phyloP scores from a whole-genome alignment of 768 basidiomycete genomes.

The Lactarius psammicola region DNA sequence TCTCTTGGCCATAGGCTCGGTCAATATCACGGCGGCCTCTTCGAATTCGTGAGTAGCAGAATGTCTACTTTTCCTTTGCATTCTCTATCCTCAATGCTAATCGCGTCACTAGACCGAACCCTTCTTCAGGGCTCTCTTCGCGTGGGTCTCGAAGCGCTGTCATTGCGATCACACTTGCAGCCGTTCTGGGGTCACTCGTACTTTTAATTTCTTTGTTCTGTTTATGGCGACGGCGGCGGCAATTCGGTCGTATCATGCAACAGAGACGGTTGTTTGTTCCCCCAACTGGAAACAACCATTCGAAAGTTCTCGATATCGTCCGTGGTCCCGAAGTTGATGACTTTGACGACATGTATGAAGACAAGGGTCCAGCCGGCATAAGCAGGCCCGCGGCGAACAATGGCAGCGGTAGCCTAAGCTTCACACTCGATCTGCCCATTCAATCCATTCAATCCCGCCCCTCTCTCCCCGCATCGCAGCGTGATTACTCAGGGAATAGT shows the following conservation, averaged over 20 bases:
- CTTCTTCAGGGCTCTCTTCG: conserved; percentile 28
- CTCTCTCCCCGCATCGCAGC: conserved; percentile 22
- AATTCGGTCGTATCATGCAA: conserved; percentile 31
- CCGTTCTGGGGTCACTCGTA: conserved; percentile 50
- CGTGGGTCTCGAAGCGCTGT: conserved; percentile 52
- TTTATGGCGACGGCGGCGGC: conserved; percentile 48
- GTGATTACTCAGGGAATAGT: conserved; percentile 26
- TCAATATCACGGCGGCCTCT: conserved; percentile 46
- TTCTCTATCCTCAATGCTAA: conserved; percentile 7
- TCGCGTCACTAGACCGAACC: conserved; percentile 3
- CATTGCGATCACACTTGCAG: conserved; percentile 61
- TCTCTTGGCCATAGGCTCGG: conserved; percentile 50
- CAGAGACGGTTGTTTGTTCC: conserved; percentile 33
- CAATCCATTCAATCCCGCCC: conserved; percentile 25
- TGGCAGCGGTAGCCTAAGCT: conserved; percentile 28
- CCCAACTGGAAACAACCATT: conserved; percentile 19
- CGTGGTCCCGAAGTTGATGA: conserved; percentile 18
- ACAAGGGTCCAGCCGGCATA: conserved; percentile 11
- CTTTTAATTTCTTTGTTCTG: conserved; percentile 46
- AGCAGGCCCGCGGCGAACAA: conserved; percentile 2
- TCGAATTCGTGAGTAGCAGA: conserved; percentile 19
- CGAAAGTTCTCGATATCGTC: conserved; percentile 28
- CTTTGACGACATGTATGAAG: conserved; percentile 24
- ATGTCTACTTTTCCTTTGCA: conserved; percentile 1
- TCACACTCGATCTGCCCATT: conserved; percentile 29